Base-by-base conservation (phyloP, 177 flowering plant species). In the Vitis hybrid region DNA sequence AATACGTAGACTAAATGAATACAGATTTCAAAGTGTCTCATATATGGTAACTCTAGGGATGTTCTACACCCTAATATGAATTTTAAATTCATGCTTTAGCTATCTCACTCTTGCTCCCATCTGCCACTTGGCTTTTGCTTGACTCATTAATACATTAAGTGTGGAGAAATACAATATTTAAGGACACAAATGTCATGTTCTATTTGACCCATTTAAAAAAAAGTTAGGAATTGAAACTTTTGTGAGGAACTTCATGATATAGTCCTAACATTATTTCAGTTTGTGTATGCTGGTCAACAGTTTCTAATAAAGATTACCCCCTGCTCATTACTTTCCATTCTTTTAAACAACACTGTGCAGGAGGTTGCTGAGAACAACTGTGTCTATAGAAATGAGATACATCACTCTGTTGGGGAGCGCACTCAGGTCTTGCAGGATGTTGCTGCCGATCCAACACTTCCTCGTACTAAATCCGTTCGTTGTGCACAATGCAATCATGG, bases 391-490 rank as follows among this genome's bases (percentile, higher is more conserved):
- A 92, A 90, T 79, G 97, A 89, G 85, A 80, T 94, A 65, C 89
- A 86, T 69, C 98, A 92, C 71, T 62, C 97, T 68, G 95, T 78
- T 55, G 92, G 89, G 18, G 97, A 92, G 78, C 87, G 83, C 14
- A 94, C 97, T 66, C 97, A 92, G 72, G 86, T 87, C 16, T 75
- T 87, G 78, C 88, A 88, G 72, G 98, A 89, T 79, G 97, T 89
- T 45, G 92, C 95, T 79, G 92, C 97, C 2, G 98, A 94, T 82
- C 98, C 98, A 18, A 94, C 97, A 67, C 94, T 94, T 74, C 97
- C 98, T 71, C 92, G 97, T 14, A 94, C 98, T 10, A 94, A 89
- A 74, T 66, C 92, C 70, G 94, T 89, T 62, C 85, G 87, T 11
- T 92, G 97, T 69, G 69, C 91, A 61, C 76, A 67, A 50, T 94